Evolutionary conservation across 768 basidiomycete genomes (phyloP).

Genomic region (Nidula microcarpa): DNA sequence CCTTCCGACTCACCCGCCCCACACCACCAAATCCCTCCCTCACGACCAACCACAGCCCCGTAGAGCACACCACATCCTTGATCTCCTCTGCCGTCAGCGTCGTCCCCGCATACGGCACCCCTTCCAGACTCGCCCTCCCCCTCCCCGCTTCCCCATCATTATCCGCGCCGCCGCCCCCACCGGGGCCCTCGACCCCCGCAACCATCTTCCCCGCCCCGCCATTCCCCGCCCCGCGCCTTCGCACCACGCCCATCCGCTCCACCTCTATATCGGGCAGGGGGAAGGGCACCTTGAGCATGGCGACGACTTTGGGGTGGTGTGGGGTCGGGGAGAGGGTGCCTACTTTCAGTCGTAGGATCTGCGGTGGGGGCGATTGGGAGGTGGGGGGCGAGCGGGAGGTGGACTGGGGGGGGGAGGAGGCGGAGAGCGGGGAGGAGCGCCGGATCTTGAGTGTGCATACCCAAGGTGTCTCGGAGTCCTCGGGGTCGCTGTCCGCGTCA

Average conservation of each 20-base stretch:
- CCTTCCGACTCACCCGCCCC: constrained; percentile 73
- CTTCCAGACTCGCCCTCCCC: background rate
- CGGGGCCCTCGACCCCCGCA: background rate
- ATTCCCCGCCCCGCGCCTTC: constrained; percentile 33
- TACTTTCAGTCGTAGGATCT: constrained; percentile 56
- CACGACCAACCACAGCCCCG: constrained; percentile 88
- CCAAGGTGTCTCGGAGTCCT: constrained; percentile 97
- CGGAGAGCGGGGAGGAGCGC: constrained; percentile 22
- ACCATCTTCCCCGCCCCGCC: constrained; percentile 2
- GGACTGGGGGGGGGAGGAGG: background rate
- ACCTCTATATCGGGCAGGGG: constrained; percentile 82
- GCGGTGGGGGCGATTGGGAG: constrained; percentile 6
- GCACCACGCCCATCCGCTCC: constrained; percentile 50
- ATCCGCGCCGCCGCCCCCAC: background rate
- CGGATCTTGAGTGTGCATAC: constrained; percentile 78
- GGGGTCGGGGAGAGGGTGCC: constrained; percentile 89
- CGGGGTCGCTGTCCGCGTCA: constrained; percentile 84
- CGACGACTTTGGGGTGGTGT: constrained; percentile 94
- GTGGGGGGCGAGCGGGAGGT: background rate
- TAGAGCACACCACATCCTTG: constrained; percentile 87
- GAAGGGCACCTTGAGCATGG: constrained; percentile 87
- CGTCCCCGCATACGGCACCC: constrained; percentile 38
- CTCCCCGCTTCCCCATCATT: constrained; percentile 2
- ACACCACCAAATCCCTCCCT: constrained; percentile 92
- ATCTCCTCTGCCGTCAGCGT: constrained; percentile 86